Evolutionary conservation across 2,329 filamentous ascomycete species (phyloP), one percentile per base, ranked within the genome.

Genomic region (Nannizziopsis barbatae): DNA sequence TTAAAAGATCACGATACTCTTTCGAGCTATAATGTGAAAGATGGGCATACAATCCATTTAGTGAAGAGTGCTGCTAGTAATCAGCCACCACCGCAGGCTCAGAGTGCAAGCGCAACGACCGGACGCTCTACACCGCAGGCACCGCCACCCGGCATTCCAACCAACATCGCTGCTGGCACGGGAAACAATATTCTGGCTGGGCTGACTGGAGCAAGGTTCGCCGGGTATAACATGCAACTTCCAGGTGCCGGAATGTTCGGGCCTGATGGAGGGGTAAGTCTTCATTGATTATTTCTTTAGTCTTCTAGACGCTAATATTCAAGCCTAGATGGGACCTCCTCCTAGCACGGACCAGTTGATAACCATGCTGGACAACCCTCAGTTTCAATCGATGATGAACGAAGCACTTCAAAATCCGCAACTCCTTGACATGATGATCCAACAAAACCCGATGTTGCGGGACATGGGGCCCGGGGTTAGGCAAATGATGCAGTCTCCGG

Each of bases 1-100:
- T 80, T 98, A 71, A 98, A 96, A 73, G 92, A 98, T 65, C 80
- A 84, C 51, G 90, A 98, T 59, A 82, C 84, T 0, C 72, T 98
- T 38, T 80, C 76, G 55, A 79, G 80, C 49, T 93, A 93, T 73
- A 96, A 95, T 74, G 89, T 98, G 68, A 95, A 95, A 75, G 76
- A 86, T 55, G 88, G 89, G 55, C 92, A 96, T 68, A 96, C 90
- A 14, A 81, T 98, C 58, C 92, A 98, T 66, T 78, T 98, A 60
- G 92, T 98, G 60, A 95, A 94, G 74, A 93, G 88, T 63, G 90
- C 92, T 39, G 85, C 86, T 52, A 95, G 89, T 75, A 95, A 93
- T 60, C 75, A 75, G 53, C 74, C 75, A 50, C 75, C 74, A 54
- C 74, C 73, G 11, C 42, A 49, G 35, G 22, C 46, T 27, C 33